Evolutionary conservation across 2,329 filamentous ascomycete genomes (phyloP).

Genomic region (Epichloe scottii): DNA sequence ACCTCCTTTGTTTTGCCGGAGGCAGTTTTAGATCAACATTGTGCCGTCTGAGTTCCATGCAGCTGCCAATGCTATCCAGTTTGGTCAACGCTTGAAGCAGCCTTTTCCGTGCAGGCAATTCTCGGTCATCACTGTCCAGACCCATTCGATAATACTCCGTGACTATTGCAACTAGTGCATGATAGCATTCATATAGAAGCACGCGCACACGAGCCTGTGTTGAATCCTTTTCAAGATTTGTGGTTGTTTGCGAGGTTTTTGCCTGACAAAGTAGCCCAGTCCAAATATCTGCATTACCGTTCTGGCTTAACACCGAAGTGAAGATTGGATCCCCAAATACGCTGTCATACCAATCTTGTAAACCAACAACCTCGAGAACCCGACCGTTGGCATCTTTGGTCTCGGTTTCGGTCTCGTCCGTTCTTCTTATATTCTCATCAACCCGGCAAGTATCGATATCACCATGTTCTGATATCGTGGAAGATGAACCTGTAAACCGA

Average conservation of each 20-base stretch:
- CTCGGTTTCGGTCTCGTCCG: too few species aligned
- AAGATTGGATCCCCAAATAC: conserved; percentile 49
- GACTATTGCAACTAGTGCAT: conserved; percentile 39
- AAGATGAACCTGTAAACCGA: not conserved
- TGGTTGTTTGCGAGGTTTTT: not conserved
- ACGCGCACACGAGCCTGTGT: conserved; percentile 29
- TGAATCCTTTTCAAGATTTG: not conserved
- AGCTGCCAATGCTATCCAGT: conserved; percentile 29
- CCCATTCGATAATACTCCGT: conserved; percentile 42
- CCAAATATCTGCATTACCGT: conserved; percentile 31
- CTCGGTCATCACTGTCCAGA: conserved; percentile 32
- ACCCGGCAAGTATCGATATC: not conserved
- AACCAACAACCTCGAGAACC: conserved; percentile 1
- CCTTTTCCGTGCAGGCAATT: conserved; percentile 39
- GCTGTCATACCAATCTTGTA: conserved; percentile 47
- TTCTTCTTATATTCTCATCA: not conserved
- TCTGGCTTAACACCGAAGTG: conserved; percentile 33
- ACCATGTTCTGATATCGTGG: not conserved
- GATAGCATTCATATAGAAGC: conserved; percentile 46
- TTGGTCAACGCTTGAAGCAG: conserved; percentile 33
- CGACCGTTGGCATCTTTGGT: not conserved
- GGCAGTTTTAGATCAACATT: conserved; percentile 28
- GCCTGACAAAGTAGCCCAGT: conserved; percentile 27
- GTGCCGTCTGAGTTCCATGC: conserved; percentile 16
- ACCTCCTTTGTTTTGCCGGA: conserved; percentile 31